Base-by-base conservation (phyloP, 208 protist species). In the Naegleria lovaniensis region DNA sequence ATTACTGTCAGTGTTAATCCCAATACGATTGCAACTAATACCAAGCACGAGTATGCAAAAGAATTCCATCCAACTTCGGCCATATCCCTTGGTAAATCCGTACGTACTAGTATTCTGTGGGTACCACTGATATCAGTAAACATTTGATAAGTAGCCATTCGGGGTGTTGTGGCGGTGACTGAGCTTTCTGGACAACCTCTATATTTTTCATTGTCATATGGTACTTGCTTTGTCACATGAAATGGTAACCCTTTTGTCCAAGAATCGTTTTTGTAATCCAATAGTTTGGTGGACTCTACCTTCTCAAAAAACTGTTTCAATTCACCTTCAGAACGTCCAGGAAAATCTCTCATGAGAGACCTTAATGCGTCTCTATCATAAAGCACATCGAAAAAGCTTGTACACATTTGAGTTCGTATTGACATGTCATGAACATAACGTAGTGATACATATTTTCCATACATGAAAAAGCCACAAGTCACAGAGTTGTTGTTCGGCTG, bases 61-160 rank as follows among this genome's bases (percentile, higher is more conserved):
- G 79, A 85, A 13, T 1, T 85, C n/a, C n/a, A 43, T n/a, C 79
- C 79, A 22, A 85, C 9, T 43, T 85, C 7, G 43, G 38, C 15
- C 11, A 85, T 43, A 40, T 43, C 13, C 29, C 79, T 4, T 43
- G 7, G 25, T 16, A 85, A 19, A 85, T 85, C 79, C 5, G 79
- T 43, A 43, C 79, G 7, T 22, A 43, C 9, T 15, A 85, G 6
- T 43, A 85, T 43, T 16, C 38, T 33, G 11, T 39, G 7, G 0
- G 0, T 2, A 22, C 36, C 36, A 85, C 22, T 43, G 2, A 43
- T n/a, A 25, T 85, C 38, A 85, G n/a, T n/a, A 85, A n/a, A 85
- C 36, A 85, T 25, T 85, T 43, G n/a, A 43, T 43, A 85, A 43
- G 79, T 33, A 22, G 79, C 79, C 79, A 85, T 85, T 85, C 79